Base-by-base conservation (phyloP, 495 filamentous ascomycete genomes). In the Rusavskia elegans region DNA sequence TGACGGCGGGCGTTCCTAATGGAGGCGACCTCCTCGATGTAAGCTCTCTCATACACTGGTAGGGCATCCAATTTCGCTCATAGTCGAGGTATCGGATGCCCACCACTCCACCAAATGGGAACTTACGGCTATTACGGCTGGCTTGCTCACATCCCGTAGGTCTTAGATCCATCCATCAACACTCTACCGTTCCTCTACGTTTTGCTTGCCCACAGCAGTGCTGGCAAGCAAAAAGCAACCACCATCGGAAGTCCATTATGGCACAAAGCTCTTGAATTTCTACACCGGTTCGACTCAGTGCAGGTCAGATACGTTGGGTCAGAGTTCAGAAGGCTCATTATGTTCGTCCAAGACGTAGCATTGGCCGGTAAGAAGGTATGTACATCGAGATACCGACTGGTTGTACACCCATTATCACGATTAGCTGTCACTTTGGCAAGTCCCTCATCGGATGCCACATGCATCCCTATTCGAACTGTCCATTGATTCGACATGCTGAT, bases 231-330 rank as follows among this genome's bases (percentile, higher is more conserved):
- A 5, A 52, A 64, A 7, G 61, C 64, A 14, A 54, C 64, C 14
- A 39, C 72, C 10, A 69, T 71, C 3, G 59, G 62, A 0, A 62
- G 66, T 2, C 53, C 50, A 6, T 50, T 80, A 51, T 82, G 77
- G 76, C 58, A 61, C n/a, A 71, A 64, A 45, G 58, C 68, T 23
- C 58, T 67, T 11, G 58, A 54, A 1, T 84, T 80, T 52, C 54
- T 82, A 52, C 56, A 64, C 27, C 59, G 52, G 3, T 83, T 80
- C 60, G 76, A 85, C 59, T 66, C 70, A 5, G 62, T 77, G 27
- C 81, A 84, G 57, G 61, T 79, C 9, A 70, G 78, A 61, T 83
- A 84, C 62, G 68, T 66, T 36, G 77, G 78, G 5, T 45, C 53
- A 1, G 71, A 79, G 50, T 79, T 77, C 65, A 65, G 70, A 36